phyloP scores from a whole-genome alignment of 1,139 yeast species.

The Ashbya aceris region DNA sequence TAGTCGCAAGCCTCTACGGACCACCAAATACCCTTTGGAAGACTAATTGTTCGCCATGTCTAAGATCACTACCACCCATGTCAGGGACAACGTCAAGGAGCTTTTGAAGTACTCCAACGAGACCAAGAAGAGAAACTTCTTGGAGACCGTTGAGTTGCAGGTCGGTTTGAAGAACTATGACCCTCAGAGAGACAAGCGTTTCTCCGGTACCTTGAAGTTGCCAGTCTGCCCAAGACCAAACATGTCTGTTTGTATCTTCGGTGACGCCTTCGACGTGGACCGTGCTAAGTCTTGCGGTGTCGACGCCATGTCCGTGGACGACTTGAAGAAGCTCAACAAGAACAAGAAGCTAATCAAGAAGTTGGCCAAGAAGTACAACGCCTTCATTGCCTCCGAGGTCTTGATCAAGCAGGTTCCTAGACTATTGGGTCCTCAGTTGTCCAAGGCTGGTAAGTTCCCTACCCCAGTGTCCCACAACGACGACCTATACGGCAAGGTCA shows the following conservation, averaged over 20 bases:
- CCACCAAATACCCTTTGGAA: conserved; percentile 46
- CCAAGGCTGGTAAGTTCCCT: conserved; percentile 99
- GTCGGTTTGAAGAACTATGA: conserved; percentile 99
- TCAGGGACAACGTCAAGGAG: conserved; percentile 94
- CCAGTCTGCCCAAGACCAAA: conserved; percentile 99
- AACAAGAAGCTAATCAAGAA: conserved; percentile 99
- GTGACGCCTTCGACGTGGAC: conserved; percentile 99
- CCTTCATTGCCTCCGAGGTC: conserved; percentile 98
- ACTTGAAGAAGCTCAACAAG: conserved; percentile 99
- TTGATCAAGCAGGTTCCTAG: conserved; percentile 99
- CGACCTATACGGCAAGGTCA: conserved; percentile 92
- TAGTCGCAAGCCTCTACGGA: conserved; percentile 34
- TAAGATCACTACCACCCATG: conserved; percentile 85
- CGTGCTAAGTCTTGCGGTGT: conserved; percentile 99
- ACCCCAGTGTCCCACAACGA: conserved; percentile 99
- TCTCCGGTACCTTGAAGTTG: conserved; percentile 98
- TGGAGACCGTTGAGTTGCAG: conserved; percentile 99
- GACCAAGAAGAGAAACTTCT: conserved; percentile 99
- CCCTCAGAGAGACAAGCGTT: conserved; percentile 99
- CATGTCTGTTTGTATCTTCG: conserved; percentile 99
- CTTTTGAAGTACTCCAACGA: conserved; percentile 83
- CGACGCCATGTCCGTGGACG: conserved; percentile 99
- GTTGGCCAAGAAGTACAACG: conserved; percentile 99
- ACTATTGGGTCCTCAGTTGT: conserved; percentile 99
- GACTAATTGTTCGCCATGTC: conserved; percentile 71